Evolutionary conservation across 2,329 filamentous ascomycete species (phyloP), one percentile per base, ranked within the genome.

Genomic region (Cytospora piceicola): DNA sequence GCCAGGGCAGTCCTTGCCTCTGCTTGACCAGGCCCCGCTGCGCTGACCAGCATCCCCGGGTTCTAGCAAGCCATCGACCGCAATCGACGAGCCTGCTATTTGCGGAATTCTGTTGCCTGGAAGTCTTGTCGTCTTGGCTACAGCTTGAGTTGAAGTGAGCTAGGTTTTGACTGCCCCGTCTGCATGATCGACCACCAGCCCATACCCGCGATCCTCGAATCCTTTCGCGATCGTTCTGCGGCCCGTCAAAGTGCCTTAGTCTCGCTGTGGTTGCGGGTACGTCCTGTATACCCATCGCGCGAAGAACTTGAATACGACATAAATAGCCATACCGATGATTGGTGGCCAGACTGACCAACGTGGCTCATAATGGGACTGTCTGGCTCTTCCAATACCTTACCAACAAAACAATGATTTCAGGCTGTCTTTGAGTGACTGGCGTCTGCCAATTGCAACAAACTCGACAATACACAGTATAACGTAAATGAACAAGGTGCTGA

Each of bases 21-120:
- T 46, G 59, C 59, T 34, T 34, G 29, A 54, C 20, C 51, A 12
- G 46, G 59, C 22, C 22, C 51, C 34, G 6, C 14, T 42, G 36
- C 34, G 6, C 14, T 42, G 27, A 30, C 34, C 53, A 61, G 51
- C 59, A 39, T 32, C 8, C 34, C 51, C 51, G 22, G 51, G 6
- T 20, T 32, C 34, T 5, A 24, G 46, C 17, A 55, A 36, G 34
- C 59, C 34, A 32, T 30, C 32, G 32, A 54, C 59, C n/a, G 58
- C 17, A 15, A 36, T 42, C 24, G 61, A 59, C 39, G 61, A 64
- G 55, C 53, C 55, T 30, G 4, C 32, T 34, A n/a, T 27, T 15
- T 42, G 32, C 17, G 62, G 36, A 64, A 64, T 42, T 46, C 62
- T 64, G 62, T 59, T 64, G 62, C 62, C 56, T 64, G 24, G 56